Conservation (phyloP, 163 green algal species). For the Scenedesmus sp. region DNA sequence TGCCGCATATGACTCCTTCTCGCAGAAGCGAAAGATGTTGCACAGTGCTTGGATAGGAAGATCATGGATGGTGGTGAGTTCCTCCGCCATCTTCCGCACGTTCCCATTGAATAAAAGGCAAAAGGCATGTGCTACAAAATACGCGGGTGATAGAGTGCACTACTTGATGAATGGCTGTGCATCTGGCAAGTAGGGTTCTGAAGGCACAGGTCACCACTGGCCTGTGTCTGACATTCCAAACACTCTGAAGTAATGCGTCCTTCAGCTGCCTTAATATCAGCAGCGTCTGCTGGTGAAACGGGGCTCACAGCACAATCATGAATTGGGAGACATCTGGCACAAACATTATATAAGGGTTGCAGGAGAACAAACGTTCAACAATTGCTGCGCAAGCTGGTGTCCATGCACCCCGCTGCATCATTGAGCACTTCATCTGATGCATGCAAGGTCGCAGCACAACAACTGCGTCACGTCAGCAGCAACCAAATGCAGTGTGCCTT, state of each 20-base stretch:
- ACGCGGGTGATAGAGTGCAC: not conserved
- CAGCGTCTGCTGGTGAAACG: too few species aligned
- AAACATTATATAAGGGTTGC: too few species aligned
- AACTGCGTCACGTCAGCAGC: constrained; percentile 23
- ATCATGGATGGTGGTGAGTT: not conserved
- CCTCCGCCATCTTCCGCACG: not conserved
- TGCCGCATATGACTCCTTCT: not conserved
- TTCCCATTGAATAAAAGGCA: not conserved
- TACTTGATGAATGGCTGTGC: not conserved
- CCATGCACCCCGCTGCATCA: constrained; percentile 19
- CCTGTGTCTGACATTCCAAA: not conserved
- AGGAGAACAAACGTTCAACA: not conserved
- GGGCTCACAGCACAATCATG: too few species aligned
- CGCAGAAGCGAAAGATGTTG: constrained; percentile 13
- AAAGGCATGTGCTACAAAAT: not conserved
- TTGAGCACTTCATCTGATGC: constrained; percentile 21
- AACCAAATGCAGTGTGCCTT: not conserved
- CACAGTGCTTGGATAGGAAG: not conserved
- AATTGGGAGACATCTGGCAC: too few species aligned
- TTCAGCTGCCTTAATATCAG: too few species aligned
- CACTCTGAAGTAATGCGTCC: too few species aligned
- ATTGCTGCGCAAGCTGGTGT: not conserved
- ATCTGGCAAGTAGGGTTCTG: not conserved
- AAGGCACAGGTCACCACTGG: not conserved
- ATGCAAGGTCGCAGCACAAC: constrained; percentile 6